These are phyloP conservation scores for Tylopilus microsporus DNA, from an alignment of 1,284 basidiomycete genomes.

Conservation along the genomic window DNA sequence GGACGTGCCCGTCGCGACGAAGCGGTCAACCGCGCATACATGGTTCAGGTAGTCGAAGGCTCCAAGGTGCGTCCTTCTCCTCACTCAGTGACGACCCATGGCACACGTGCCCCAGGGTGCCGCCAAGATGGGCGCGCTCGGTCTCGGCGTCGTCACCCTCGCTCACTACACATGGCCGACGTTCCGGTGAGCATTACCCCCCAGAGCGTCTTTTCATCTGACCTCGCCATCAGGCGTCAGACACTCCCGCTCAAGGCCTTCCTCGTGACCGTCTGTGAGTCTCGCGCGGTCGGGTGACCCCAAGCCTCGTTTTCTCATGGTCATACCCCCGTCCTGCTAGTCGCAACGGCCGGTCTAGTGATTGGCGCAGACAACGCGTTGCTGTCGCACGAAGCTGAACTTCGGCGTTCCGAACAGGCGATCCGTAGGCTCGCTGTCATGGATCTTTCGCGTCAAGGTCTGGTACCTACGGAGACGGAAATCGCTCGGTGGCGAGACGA, in stretches of 20 bases:
- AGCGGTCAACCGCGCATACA: conserved; percentile 52
- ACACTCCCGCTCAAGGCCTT: conserved; percentile 79
- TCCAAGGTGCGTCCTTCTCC: conserved; percentile 36
- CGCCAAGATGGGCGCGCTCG: conserved; percentile 48
- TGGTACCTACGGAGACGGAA: conserved; percentile 78
- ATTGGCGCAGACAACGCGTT: conserved; percentile 75
- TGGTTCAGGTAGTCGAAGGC: conserved; percentile 51
- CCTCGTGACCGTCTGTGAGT: conserved; percentile 56
- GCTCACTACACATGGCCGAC: conserved; percentile 74
- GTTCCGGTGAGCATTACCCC: conserved; percentile 53
- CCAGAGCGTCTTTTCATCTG: not conserved
- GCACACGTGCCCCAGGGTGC: conserved; percentile 46
- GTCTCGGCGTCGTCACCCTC: conserved; percentile 57
- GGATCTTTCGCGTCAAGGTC: conserved; percentile 67
- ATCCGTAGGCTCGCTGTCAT: conserved; percentile 70
- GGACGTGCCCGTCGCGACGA: conserved; percentile 44
- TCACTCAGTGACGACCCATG: not conserved
- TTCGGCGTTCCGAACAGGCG: conserved; percentile 62
- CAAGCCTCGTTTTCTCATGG: not conserved
- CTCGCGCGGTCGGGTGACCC: not conserved
- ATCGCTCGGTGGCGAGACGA: conserved; percentile 73
- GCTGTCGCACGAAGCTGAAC: conserved; percentile 61
- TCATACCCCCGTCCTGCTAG: conserved; percentile 30
- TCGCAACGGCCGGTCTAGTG: conserved; percentile 64
- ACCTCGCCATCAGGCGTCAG: conserved; percentile 51